Base-by-base conservation (phyloP, 1,284 basidiomycete genomes). In the Omphalotus olearius region DNA sequence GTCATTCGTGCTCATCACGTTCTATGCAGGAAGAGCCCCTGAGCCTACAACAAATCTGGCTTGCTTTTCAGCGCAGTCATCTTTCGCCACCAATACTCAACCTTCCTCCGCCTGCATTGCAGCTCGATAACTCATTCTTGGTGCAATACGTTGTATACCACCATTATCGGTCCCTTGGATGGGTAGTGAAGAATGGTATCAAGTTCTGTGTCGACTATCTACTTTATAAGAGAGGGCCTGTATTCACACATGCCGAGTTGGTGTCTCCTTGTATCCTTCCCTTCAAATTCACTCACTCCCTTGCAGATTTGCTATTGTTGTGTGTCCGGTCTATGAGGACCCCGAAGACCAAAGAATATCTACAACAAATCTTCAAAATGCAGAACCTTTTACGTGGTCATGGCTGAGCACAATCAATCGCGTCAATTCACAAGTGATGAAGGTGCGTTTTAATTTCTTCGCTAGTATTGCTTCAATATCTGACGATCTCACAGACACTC, bases 191-290 rank as follows among this genome's bases (percentile, higher is more conserved):
- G 67, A 84, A 83, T 20, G 97, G 97, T 2, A 86, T 97, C 73
- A 99, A 99, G 69, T 99, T 99, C 69, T 98, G 94, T 64, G 89
- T 89, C 39, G 97, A 99, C 63, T 93, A 90, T 71, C 76, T 99
- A 13, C 72, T 99, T 28, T 99, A 99, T 69, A 95, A 94, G 57
- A 82, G 88, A 7, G 97, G 97, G 0, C 95, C 96, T 0, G 93
- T 97, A 0, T 98, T 98, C 66, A 78, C 86, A 2, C 97, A 99
- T 66, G 95, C 97, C 16, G 95, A 98, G 91, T 96, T 63, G 64
- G 86, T 73, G 23, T 36, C 42, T 16, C 16, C 2, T 40, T 48
- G 35, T 28, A 47, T 23, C 16, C 16, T 47, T 38, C 18, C 9
- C 11, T n/a, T 16, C 28, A 18, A 16, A 9, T 45, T 36, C 38